Evolutionary conservation across 257 asterid genomes (phyloP).

Genomic region (Solanum infundibuliforme): DNA sequence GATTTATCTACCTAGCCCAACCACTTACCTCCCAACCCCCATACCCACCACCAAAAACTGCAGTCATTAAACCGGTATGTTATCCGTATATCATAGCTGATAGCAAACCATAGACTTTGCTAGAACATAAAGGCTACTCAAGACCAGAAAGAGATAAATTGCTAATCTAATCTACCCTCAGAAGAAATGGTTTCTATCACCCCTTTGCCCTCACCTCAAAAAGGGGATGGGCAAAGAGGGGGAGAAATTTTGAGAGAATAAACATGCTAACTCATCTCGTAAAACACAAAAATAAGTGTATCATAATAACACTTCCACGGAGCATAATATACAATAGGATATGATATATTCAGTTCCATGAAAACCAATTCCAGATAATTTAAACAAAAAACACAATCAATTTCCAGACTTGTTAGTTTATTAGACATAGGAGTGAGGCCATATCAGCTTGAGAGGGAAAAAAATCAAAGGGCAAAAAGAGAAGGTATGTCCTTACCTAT

Average conservation of each 20-base stretch:
- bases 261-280: neutral
- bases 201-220: neutral
- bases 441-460: neutral
- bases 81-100: neutral
- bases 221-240: neutral
- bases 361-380: neutral
- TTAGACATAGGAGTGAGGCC: neutral
- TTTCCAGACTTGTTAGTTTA: neutral
- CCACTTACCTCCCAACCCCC: neutral
- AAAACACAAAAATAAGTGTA: neutral
- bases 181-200: neutral
- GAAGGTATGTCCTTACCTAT: constrained; percentile 29
- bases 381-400: neutral
- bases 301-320: neutral
- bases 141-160: neutral
- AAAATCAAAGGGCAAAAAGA: neutral
- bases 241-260: neutral
- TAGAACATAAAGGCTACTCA: neutral
- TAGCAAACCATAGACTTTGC: neutral
- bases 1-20: neutral
- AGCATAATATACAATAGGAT: neutral
- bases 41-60: neutral
- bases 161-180: neutral
- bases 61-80: neutral
- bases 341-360: neutral